Evolutionary conservation across 768 basidiomycete species (phyloP), one percentile per base, ranked within the genome.

Genomic region (Calocybe gangraenosa): DNA sequence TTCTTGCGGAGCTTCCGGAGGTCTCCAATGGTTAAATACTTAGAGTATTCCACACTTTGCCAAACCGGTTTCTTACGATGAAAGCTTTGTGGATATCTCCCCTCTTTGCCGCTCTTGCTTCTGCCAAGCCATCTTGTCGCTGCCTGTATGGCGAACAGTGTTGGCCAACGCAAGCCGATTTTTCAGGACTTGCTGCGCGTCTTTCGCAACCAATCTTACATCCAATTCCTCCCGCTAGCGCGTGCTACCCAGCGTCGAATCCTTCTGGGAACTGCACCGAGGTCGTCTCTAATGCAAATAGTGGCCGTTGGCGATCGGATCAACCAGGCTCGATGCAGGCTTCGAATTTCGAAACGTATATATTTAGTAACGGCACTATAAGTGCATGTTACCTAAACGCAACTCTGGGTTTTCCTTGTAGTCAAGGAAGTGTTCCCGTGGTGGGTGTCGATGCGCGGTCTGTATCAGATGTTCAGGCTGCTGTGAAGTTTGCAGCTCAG

Each of bases 301-400:
- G 74, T 33, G 67, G 68, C 1, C 57, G 36, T 37, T 75, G 74
- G 71, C 67, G 71, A 1, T 46, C 74, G 0, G 57, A 64, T 18
- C 63, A 65, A 25, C 54, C 73, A 11, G 74, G 74, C 0, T 62
- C 68, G 1, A 63, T 71, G 62, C 63, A 75, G 40, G 37, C 53
- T 4, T 38, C 51, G 17, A 63, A 62, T 40, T 61, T 57, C 37
- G 63, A 65, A 39, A 56, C 55, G 28, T 68, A 54, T 44, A 51
- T 58, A 1, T 70, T 62, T n/a, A 49, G 33, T 15, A 76, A 75
- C 52, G 74, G 69, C 23, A 76, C 71, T 35, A 71, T 76, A 37
- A 69, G 69, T 49, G 69, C 65, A 1, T 83, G 79, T 66, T 78
- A 75, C 30, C 47, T 78, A 34, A 69, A 79, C 44, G 70, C 68